Percentiles rank a stretch among this genome's conserved stretches.
These are phyloP conservation scores for Sungouiella thailandica DNA, from an alignment of 805 yeast species.

Conservation along the genomic window DNA sequence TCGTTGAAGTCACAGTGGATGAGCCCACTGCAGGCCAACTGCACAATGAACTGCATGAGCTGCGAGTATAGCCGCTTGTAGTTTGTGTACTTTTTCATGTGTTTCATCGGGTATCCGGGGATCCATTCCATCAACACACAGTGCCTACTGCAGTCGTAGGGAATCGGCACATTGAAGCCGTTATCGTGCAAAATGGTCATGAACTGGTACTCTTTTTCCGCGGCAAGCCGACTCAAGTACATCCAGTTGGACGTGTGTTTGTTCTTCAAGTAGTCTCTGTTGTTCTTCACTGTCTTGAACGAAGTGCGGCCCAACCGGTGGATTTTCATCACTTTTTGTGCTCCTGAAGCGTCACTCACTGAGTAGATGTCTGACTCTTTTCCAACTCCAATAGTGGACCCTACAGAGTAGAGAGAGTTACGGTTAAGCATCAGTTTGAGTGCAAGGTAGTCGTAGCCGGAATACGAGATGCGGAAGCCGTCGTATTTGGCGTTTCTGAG, in stretches of 20 bases:
- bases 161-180: constrained; percentile 84
- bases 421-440: constrained; percentile 76
- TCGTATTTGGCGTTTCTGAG: constrained; percentile 91
- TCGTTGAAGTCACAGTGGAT: constrained; percentile 98
- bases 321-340: constrained; percentile 71
- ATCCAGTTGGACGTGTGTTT: constrained; percentile 85
- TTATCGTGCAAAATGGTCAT: constrained; percentile 69
- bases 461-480: constrained; percentile 84
- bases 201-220: constrained; percentile 86
- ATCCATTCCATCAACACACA: constrained; percentile 90
- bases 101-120: constrained; percentile 86
- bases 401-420: constrained; percentile 70
- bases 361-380: constrained; percentile 94
- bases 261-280: constrained; percentile 82
- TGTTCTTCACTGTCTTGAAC: constrained; percentile 86
- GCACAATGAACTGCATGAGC: constrained; percentile 81
- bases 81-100: constrained; percentile 63
- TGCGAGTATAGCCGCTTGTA: constrained; percentile 73
- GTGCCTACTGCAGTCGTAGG: constrained; percentile 87
- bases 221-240: constrained; percentile 85
- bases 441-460: constrained; percentile 91
- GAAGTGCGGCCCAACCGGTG: constrained; percentile 94
- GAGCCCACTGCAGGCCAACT: constrained; percentile 79
- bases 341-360: constrained; percentile 63
- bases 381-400: constrained; percentile 91